Conservation (phyloP, 306 rosid genomes). For the Glycine latifolia region DNA sequence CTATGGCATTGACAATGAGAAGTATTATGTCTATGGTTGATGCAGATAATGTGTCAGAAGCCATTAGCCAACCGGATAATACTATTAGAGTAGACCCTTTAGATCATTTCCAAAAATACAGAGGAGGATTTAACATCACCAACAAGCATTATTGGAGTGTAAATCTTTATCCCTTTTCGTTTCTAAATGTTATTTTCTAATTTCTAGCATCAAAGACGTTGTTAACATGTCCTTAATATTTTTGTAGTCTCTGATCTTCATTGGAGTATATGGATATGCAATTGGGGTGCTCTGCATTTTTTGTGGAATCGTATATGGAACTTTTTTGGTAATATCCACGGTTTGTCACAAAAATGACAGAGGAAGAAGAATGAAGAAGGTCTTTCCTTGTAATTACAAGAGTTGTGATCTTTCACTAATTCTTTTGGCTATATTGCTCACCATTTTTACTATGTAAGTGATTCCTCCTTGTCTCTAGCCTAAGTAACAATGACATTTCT, state of each 20-base stretch:
- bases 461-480: constrained; percentile 30
- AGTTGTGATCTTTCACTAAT: constrained; percentile 53
- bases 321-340: constrained; percentile 42
- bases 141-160: constrained; percentile 93
- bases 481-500: constrained; percentile 1
- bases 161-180: constrained; percentile 42
- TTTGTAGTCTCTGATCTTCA: constrained; percentile 72
- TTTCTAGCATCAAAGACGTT: background rate
- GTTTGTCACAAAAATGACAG: constrained; percentile 36
- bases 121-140: constrained; percentile 81
- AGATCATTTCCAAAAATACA: constrained; percentile 64
- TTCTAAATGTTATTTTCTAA: background rate
- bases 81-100: constrained; percentile 77
- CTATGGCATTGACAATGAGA: constrained; percentile 32
- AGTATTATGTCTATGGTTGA: constrained; percentile 44
- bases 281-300: constrained; percentile 67
- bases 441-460: constrained; percentile 74
- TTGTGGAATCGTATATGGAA: constrained; percentile 73
- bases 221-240: constrained; percentile 38
- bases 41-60: constrained; percentile 48
- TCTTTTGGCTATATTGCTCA: constrained; percentile 59
- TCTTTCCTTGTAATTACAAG: constrained; percentile 50
- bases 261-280: constrained; percentile 78
- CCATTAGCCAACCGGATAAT: constrained; percentile 50
- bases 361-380: constrained; percentile 51